A percentile compares a stretch with the other conserved stretches of the same genome.
phyloP scores from a whole-genome alignment of 495 filamentous ascomycete genomes.

The Tuber microsphaerosporum region DNA sequence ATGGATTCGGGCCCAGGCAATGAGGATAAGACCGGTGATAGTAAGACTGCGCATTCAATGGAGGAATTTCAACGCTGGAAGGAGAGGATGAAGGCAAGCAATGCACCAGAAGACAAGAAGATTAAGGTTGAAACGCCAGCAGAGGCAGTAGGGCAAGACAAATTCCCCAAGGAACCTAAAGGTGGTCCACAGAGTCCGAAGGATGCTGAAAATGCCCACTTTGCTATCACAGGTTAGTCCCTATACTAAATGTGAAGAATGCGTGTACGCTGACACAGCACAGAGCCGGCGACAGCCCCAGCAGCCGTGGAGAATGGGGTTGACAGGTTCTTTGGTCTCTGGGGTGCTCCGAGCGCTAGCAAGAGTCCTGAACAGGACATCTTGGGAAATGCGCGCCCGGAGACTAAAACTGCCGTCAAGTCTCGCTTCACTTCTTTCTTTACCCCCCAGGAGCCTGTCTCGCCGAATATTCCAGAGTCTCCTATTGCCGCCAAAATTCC shows the following conservation, averaged over 20 bases:
- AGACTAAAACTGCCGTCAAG: slow-evolving; percentile 51
- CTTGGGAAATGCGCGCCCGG: slow-evolving; percentile 40
- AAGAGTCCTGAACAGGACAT: slow-evolving; percentile 46
- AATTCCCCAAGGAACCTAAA: slow-evolving; percentile 18
- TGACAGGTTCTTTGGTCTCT: slow-evolving; percentile 76
- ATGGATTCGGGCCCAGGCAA: slow-evolving; percentile 65
- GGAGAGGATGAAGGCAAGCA: slow-evolving; percentile 70
- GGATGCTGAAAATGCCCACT: not conserved
- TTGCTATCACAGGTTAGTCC: not conserved
- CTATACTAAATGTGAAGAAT: not conserved
- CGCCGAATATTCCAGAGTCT: slow-evolving; percentile 52
- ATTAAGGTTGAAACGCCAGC: slow-evolving; percentile 48
- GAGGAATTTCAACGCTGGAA: slow-evolving; percentile 97
- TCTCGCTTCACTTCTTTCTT: slow-evolving; percentile 85
- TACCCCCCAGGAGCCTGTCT: slow-evolving; percentile 55
- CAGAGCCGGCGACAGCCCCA: slow-evolving; percentile 25
- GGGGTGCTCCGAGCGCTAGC: slow-evolving; percentile 47
- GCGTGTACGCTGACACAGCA: slow-evolving; percentile 1
- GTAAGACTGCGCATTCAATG: slow-evolving; percentile 48
- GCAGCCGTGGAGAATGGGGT: slow-evolving; percentile 58
- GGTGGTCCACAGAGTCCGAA: slow-evolving; percentile 3
- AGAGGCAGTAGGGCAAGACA: slow-evolving; percentile 18
- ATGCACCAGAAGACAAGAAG: slow-evolving; percentile 45
- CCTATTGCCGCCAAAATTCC: slow-evolving; percentile 35
- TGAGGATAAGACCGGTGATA: slow-evolving; percentile 62